Conservation (phyloP, 495 filamentous ascomycete species). For the Cetradonia linearis region DNA sequence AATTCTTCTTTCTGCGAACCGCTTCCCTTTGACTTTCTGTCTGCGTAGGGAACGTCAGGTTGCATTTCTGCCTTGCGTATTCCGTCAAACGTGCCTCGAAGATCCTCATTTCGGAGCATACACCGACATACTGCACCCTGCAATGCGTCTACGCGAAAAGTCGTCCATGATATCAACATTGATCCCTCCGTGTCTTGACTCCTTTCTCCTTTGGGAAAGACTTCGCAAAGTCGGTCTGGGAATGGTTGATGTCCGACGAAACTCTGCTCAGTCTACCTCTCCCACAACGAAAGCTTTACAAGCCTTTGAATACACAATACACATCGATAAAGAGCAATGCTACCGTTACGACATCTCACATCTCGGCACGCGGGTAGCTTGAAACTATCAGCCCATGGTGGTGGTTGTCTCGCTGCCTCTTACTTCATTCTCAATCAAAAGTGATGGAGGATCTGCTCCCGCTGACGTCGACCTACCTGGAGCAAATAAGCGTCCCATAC, state of each 20-base stretch:
- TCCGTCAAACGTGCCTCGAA: not conserved
- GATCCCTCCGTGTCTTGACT: not conserved
- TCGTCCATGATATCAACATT: not conserved
- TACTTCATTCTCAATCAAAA: not conserved
- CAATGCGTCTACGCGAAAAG: not conserved
- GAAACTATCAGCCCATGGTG: not conserved
- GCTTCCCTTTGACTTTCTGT: not conserved
- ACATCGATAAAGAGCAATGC: too few relatives aligned
- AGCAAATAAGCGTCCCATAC: not conserved
- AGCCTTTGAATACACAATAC: too few relatives aligned
- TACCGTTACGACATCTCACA: too few relatives aligned
- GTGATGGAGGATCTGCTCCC: not conserved
- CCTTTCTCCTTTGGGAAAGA: too few relatives aligned
- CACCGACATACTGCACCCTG: not conserved
- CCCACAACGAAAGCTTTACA: too few relatives aligned
- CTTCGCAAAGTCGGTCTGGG: too few relatives aligned
- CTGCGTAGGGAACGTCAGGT: not conserved
- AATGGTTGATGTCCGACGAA: too few relatives aligned
- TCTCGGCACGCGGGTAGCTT: not conserved
- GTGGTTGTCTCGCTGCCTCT: not conserved
- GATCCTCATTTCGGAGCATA: not conserved
- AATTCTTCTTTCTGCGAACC: too few relatives aligned
- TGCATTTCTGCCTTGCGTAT: not conserved
- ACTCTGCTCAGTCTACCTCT: too few relatives aligned
- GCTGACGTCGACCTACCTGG: not conserved